Evolutionary conservation across 2,329 filamentous ascomycete species (phyloP).

Genomic region (Fusarium xyrophilum): DNA sequence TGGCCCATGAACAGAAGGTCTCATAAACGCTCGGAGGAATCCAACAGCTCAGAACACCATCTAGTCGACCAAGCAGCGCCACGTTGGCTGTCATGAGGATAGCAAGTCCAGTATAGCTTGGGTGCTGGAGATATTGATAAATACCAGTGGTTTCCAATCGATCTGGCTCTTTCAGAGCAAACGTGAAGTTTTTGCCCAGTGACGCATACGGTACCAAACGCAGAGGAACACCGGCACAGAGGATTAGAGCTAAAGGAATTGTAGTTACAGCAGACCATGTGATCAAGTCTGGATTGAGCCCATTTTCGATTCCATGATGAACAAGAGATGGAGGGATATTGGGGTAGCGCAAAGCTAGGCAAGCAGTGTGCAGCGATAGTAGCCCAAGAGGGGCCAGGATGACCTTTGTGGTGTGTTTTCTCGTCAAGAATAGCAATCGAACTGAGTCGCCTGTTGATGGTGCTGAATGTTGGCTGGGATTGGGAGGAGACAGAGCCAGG

Average conservation of each 20-base stretch:
- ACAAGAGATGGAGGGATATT: constrained; percentile 36
- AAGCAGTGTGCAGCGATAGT: constrained; percentile 34
- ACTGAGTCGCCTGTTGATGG: constrained; percentile 35
- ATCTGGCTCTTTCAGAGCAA: constrained; percentile 56
- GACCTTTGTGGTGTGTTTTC: constrained; percentile 35
- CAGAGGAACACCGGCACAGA: constrained; percentile 44
- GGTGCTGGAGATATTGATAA: constrained; percentile 59
- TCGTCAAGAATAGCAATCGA: constrained; percentile 39
- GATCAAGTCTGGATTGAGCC: constrained; percentile 42
- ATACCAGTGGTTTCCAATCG: constrained; percentile 55
- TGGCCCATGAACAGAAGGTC: not conserved
- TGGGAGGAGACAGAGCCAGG: constrained; percentile 43
- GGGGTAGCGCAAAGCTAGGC: constrained; percentile 26
- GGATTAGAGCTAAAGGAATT: constrained; percentile 46
- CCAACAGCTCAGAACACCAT: constrained; percentile 52
- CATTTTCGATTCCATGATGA: constrained; percentile 43
- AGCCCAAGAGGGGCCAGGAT: constrained; percentile 36
- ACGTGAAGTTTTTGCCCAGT: constrained; percentile 62
- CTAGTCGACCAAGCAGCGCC: constrained; percentile 47
- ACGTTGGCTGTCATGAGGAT: constrained; percentile 45
- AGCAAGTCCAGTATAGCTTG: constrained; percentile 56
- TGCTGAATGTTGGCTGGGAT: constrained; percentile 29
- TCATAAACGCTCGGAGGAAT: constrained; percentile 39
- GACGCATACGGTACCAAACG: constrained; percentile 50
- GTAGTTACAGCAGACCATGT: constrained; percentile 49